These are phyloP conservation scores for Trametes pubescens DNA, from an alignment of 1,284 basidiomycete genomes.

Conservation along the genomic window DNA sequence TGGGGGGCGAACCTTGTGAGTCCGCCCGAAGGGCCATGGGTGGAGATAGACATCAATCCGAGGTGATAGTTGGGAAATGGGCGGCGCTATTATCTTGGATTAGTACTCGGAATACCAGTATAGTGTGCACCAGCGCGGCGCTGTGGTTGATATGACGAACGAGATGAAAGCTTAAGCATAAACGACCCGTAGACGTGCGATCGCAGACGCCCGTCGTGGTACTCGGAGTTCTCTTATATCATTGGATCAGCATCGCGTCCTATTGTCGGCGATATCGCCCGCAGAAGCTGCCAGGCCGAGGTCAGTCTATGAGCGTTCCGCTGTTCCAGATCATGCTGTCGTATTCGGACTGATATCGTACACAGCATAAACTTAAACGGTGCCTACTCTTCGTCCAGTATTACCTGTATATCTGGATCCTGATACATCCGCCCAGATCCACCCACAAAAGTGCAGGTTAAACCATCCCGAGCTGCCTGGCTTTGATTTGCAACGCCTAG, in stretches of 20 bases:
- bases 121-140: neutral
- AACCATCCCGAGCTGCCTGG: constrained; percentile 21
- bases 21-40: neutral
- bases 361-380: too few relatives aligned
- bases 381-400: too few relatives aligned
- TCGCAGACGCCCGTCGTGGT: too few relatives aligned
- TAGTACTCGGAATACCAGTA: neutral
- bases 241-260: too few relatives aligned
- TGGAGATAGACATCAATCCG: neutral
- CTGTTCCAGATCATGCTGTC: too few relatives aligned
- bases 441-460: neutral
- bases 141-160: neutral
- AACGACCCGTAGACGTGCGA: too few relatives aligned
- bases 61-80: neutral
- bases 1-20: neutral
- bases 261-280: too few relatives aligned
- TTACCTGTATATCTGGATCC: neutral
- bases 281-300: too few relatives aligned
- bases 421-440: neutral
- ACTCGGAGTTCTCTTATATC: too few relatives aligned
- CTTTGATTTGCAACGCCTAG: constrained; percentile 30
- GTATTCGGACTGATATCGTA: too few relatives aligned
- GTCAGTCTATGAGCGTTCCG: too few relatives aligned
- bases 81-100: neutral
- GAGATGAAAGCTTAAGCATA: neutral